A percentile compares a stretch with the other conserved stretches of the same genome.
These are phyloP conservation scores for Zhuliangozyma blackwelliae DNA, from an alignment of 1,139 yeast genomes.

Conservation along the genomic window DNA sequence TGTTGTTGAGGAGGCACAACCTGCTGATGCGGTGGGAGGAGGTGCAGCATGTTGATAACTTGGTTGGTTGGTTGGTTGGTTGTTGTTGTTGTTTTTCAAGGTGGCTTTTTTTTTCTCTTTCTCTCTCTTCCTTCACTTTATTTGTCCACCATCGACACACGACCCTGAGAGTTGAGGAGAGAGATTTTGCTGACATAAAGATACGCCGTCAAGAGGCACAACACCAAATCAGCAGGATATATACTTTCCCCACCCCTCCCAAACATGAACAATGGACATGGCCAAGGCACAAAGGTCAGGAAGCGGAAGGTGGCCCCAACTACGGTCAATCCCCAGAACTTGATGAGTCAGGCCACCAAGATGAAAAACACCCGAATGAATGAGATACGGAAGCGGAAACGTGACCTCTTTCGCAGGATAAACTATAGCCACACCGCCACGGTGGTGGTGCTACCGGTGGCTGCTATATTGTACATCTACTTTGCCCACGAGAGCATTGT, in stretches of 20 bases:
- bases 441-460: constrained; percentile 28
- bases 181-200: too few relatives aligned
- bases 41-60: too few relatives aligned
- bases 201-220: background rate
- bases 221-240: background rate
- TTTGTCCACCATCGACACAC: too few relatives aligned
- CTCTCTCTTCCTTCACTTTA: too few relatives aligned
- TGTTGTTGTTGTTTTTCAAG: too few relatives aligned
- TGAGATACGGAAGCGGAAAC: constrained; percentile 26
- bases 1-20: too few relatives aligned
- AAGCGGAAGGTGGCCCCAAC: constrained; percentile 14
- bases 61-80: too few relatives aligned
- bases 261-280: background rate
- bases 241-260: background rate
- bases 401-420: constrained; percentile 31
- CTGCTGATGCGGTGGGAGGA: too few relatives aligned
- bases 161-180: too few relatives aligned
- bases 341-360: constrained; percentile 11
- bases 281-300: constrained; percentile 14
- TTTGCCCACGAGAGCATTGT: constrained; percentile 15
- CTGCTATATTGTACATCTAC: constrained; percentile 21
- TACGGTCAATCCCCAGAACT: constrained; percentile 4
- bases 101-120: background rate
- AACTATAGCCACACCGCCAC: constrained; percentile 31
- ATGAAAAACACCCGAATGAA: constrained; percentile 14